Base-by-base conservation (phyloP, 2,329 filamentous ascomycete species). In the Berkeleyomyces rouxiae region DNA sequence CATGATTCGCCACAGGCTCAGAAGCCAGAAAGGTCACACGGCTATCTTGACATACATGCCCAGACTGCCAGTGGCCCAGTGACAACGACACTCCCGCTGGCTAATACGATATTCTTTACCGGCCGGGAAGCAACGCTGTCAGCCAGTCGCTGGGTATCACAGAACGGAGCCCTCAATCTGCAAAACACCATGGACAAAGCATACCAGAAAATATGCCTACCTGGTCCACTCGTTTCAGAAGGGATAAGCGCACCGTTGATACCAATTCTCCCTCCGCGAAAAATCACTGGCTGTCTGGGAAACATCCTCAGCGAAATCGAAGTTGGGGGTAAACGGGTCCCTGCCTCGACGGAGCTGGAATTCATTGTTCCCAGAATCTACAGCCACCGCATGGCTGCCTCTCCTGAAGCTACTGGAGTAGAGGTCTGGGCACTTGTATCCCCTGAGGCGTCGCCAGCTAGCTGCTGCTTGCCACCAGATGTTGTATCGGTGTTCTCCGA, bases 71-170 rank as follows among this genome's bases (percentile, higher is more conserved):
- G 10, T 16, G 59, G 62, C 3, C 7, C 9, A 16, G 66, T 74
- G 2, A 70, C 72, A 2, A 71, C 79, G 61, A 82, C 78, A 4
- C 64, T 91, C 1, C 88, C 88, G 1, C 74, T 93, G 36, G 85
- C 88, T 47, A 88, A 90, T 68, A 95, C 89, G 0, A 74, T 90
- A 5, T 93, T 93, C 69, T 81, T 84, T 46, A 92, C 85, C 65
- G 86, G 83, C 55, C 77, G 75, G 36, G 75, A 75, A 0, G 84
- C 84, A 1, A 87, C 83, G 1, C 72, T 88, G 6, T 69, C 79
- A 37, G 73, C 75, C 1, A 69, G 69, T 9, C 71, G 43, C 60
- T 73, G 39, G 63, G 55, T 31, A 16, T n/a, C 53, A n/a, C 55
- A 57, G 47, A 23, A 64, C 7, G 66, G 53, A 23, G 59, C 57